Percentiles rank a stretch among this genome's conserved stretches.
Evolutionary conservation across 2,329 filamentous ascomycete genomes (phyloP).

Genomic region (Diplodia intermedia): DNA sequence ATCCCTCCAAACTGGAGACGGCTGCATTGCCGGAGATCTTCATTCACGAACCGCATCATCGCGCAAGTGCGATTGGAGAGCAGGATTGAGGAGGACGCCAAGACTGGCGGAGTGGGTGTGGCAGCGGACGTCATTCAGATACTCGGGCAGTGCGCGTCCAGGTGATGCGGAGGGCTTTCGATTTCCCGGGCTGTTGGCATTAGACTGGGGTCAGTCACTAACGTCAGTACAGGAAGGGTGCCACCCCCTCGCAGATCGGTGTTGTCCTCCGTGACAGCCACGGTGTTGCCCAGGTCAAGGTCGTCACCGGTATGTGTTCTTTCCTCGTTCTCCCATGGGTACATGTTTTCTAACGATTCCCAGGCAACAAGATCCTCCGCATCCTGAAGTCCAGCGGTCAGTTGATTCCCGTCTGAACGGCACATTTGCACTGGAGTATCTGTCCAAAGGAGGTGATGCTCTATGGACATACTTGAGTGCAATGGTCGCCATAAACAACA

Average conservation of each 20-base stretch:
- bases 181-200: background rate
- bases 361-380: constrained; percentile 98
- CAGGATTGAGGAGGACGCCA: background rate
- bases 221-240: constrained; percentile 79
- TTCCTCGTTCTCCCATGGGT: background rate
- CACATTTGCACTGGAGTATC: constrained; percentile 45
- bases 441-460: constrained; percentile 39
- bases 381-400: constrained; percentile 98
- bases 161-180: background rate
- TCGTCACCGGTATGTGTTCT: constrained; percentile 83
- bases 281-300: constrained; percentile 96
- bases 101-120: background rate
- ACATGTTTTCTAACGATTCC: background rate
- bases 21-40: background rate
- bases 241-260: constrained; percentile 91
- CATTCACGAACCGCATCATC: background rate
- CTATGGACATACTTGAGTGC: constrained; percentile 37
- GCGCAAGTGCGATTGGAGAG: background rate
- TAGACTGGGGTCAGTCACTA: background rate
- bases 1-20: background rate
- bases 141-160: background rate
- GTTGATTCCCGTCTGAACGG: constrained; percentile 58
- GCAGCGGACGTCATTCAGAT: background rate
- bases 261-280: constrained; percentile 97
- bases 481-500: constrained; percentile 44